Evolutionary conservation across 2,329 filamentous ascomycete species (phyloP), one percentile per base, ranked within the genome.

Genomic region (Paraconiothyrium sp.): DNA sequence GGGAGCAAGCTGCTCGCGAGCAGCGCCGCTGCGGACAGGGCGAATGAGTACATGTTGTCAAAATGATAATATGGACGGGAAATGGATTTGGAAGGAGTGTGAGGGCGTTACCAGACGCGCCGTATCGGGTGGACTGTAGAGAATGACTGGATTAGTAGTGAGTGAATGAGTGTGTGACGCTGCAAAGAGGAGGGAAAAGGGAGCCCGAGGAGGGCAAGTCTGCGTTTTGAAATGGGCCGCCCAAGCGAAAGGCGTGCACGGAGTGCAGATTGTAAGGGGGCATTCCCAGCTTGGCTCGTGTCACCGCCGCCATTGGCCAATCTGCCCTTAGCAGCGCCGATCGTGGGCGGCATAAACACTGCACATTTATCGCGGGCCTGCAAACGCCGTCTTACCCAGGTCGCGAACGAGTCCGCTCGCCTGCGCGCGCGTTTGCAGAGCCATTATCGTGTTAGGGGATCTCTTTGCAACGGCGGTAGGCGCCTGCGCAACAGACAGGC

Each of bases 31-130:
- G 77, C 72, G 61, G 78, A 74, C 56, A 80, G 67, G 50, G 76
- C 61, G 52, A 76, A 65, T 13, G 72, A 74, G 59, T 69, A 68
- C 75, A 79, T 78, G 57, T 47, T 48, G 43, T 57, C 30, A 44
- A 52, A 59, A 44, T 58, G 39, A 55, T 56, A 62, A 58, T 64
- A 60, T 62, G 54, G 20, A 59, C 13, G 48, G 43, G 62, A 60
- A 54, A 43, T 54, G 37, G 35, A 57, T 16, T 5, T 22, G 44
- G n/a, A 76, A 76, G 30, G 73, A 76, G 73, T 71, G 75, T 73
- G 54, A 48, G 73, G 70, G 67, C 76, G 76, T 78, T 62, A 64
- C 76, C 76, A 75, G 76, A 76, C 75, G 74, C 75, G 72, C 71
- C 52, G 58, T 49, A 62, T 59, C 63, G 50, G 47, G 57, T 37